phyloP scores from a whole-genome alignment of 2,329 filamentous ascomycete genomes.

The Blastomyces percursus region DNA sequence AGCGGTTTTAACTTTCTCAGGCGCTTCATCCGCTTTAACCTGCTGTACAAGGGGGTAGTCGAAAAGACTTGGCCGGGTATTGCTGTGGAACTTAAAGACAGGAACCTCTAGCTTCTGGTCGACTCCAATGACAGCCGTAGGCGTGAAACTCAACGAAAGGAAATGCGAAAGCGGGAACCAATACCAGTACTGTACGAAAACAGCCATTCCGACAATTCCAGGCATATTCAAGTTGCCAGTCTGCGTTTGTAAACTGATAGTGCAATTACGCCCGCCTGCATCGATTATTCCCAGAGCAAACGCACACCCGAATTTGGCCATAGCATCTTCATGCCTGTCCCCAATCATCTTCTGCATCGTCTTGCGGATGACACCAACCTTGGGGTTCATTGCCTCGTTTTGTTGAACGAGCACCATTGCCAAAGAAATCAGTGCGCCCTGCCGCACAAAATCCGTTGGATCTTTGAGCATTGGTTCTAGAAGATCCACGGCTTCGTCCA shows the following conservation, averaged over 20 bases:
- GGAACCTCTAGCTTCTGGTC: constrained; percentile 91
- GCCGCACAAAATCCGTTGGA: constrained; percentile 93
- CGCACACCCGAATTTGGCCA: constrained; percentile 97
- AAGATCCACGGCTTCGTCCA: constrained; percentile 92
- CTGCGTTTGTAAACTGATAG: constrained; percentile 92
- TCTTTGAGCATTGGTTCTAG: constrained; percentile 99
- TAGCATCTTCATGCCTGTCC: constrained; percentile 94
- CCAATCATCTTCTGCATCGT: constrained; percentile 86
- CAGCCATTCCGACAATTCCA: constrained; percentile 92
- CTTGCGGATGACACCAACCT: constrained; percentile 82
- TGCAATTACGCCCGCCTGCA: constrained; percentile 95
- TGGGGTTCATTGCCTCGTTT: constrained; percentile 97
- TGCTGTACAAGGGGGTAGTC: constrained; percentile 97
- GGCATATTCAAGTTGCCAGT: constrained; percentile 98
- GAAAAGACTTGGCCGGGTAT: constrained; percentile 87
- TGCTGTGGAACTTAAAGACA: constrained; percentile 90
- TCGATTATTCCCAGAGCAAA: constrained; percentile 95
- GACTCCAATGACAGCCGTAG: constrained; percentile 87
- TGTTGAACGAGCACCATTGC: constrained; percentile 99
- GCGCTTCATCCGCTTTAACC: constrained; percentile 85
- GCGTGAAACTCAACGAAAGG: constrained; percentile 89
- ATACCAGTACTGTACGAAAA: constrained; percentile 99
- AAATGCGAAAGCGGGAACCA: constrained; percentile 99
- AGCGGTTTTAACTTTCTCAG: constrained; percentile 87
- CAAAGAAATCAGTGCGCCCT: constrained; percentile 85